phyloP scores from a whole-genome alignment of 75 land plant species.

The Picea sitchensis region DNA sequence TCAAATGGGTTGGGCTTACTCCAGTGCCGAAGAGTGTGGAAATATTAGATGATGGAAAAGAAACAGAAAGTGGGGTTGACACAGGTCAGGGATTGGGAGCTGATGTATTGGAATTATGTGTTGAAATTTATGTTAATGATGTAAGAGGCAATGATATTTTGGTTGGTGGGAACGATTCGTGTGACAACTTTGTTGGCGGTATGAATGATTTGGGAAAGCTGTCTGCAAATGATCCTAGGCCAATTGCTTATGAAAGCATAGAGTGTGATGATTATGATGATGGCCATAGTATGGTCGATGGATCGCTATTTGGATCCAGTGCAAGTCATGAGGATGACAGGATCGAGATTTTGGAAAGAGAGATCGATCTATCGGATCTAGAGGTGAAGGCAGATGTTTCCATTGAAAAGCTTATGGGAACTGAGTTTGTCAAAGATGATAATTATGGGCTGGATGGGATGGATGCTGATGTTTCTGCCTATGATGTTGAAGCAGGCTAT shows the following conservation, averaged over 20 bases:
- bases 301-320: background rate
- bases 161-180: background rate
- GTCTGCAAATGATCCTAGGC: background rate
- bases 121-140: background rate
- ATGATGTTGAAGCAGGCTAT: too few relatives aligned
- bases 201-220: too few relatives aligned
- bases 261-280: conserved; percentile 8
- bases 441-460: background rate
- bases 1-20: conserved; percentile 21
- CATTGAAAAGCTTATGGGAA: background rate
- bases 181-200: background rate
- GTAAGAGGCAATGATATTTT: background rate
- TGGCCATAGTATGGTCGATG: background rate
- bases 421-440: background rate
- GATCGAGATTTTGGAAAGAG: background rate
- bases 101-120: background rate
- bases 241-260: background rate
- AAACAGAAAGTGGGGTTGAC: background rate
- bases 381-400: background rate
- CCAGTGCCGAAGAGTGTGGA: background rate
- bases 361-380: background rate
- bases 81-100: conserved; percentile 1
- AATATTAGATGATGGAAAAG: background rate
- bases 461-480: background rate
- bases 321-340: background rate